phyloP scores from a whole-genome alignment of 2,329 filamentous ascomycete species.

The Sclerotinia minor region DNA sequence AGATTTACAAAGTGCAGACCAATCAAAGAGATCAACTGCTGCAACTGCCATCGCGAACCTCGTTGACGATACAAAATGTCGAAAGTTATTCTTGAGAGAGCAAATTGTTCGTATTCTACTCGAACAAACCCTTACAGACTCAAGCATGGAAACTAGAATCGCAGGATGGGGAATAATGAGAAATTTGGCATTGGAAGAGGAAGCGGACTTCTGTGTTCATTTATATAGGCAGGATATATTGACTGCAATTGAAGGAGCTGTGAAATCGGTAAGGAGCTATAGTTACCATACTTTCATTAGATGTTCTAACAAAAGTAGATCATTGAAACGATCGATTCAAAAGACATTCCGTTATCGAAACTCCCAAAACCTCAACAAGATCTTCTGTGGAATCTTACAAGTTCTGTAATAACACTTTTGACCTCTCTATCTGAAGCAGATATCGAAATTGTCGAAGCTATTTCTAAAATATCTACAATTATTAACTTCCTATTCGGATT shows the following conservation, averaged over 20 bases:
- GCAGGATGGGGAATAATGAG: constrained; percentile 68
- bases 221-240: constrained; percentile 62
- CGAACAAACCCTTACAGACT: constrained; percentile 63
- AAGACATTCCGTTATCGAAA: constrained; percentile 49
- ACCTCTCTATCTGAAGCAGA: constrained; percentile 58
- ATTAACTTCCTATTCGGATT: constrained; percentile 57
- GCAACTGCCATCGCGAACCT: constrained; percentile 61
- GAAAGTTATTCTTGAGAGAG: constrained; percentile 65
- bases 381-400: constrained; percentile 55
- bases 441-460: constrained; percentile 58
- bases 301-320: constrained; percentile 35
- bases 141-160: constrained; percentile 61
- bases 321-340: constrained; percentile 38
- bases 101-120: constrained; percentile 64
- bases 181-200: constrained; percentile 62
- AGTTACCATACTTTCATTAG: neutral
- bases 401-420: constrained; percentile 55
- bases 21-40: constrained; percentile 59
- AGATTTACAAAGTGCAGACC: constrained; percentile 59
- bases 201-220: constrained; percentile 66
- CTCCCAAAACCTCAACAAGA: constrained; percentile 55
- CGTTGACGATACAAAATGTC: constrained; percentile 60
- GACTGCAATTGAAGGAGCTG: constrained; percentile 59
- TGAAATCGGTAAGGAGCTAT: constrained; percentile 49
- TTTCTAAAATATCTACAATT: constrained; percentile 52